Percentiles rank a stretch among this genome's conserved stretches.
These are phyloP conservation scores for Diaporthe sp. DNA, from an alignment of 2,329 filamentous ascomycete species.

Conservation along the genomic window DNA sequence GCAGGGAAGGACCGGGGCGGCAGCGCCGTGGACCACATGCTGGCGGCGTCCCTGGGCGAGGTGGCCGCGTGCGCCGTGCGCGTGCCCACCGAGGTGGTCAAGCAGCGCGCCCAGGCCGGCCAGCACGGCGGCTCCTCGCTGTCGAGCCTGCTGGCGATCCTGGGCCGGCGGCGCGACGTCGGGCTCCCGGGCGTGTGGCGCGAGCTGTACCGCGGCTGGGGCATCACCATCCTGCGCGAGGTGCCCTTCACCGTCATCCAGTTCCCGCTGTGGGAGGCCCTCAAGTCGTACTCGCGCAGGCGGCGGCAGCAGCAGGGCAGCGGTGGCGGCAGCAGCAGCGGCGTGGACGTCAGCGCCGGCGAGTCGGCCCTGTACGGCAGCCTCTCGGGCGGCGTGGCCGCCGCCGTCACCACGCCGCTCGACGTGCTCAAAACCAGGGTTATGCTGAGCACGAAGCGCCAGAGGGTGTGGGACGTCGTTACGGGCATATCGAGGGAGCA, in stretches of 20 bases:
- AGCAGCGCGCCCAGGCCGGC: constrained; percentile 93
- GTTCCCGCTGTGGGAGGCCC: constrained; percentile 95
- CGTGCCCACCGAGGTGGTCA: constrained; percentile 96
- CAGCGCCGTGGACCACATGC: constrained; percentile 74
- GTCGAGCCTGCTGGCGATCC: constrained; percentile 78
- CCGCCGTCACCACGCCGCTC: constrained; percentile 89
- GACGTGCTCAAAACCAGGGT: constrained; percentile 97
- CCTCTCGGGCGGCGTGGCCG: constrained; percentile 85
- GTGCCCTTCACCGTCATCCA: constrained; percentile 98
- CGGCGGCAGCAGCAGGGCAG: constrained; percentile 47
- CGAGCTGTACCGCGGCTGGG: constrained; percentile 92
- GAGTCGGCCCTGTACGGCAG: constrained; percentile 91
- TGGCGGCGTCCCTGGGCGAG: constrained; percentile 88
- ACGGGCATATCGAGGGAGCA: constrained; percentile 73
- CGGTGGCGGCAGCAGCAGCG: constrained; percentile 28
- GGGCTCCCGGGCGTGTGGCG: constrained; percentile 75
- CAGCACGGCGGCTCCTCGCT: constrained; percentile 80
- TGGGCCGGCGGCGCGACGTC: constrained; percentile 61
- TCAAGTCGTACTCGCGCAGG: constrained; percentile 80
- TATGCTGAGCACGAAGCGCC: constrained; percentile 85
- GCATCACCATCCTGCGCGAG: constrained; percentile 93
- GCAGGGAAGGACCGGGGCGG: constrained; percentile 42
- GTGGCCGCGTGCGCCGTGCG: constrained; percentile 91
- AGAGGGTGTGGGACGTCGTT: constrained; percentile 71
- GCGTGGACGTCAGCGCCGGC: constrained; percentile 70